Evolutionary conservation across 2,329 filamentous ascomycete species (phyloP).

Genomic region (Aspergillus caelatus): DNA sequence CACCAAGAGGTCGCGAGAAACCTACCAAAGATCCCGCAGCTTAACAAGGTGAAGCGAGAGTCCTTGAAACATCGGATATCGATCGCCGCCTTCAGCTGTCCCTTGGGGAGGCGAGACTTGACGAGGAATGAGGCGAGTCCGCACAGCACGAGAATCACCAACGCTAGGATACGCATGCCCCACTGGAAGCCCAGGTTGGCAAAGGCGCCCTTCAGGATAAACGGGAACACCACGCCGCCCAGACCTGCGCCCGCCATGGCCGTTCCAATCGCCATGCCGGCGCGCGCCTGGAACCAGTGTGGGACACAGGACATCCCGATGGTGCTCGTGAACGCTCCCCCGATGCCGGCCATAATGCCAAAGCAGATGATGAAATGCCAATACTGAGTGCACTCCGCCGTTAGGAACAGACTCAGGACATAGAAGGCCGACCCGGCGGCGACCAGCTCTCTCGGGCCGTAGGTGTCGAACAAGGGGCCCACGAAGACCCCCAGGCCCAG

Average conservation of each 20-base stretch:
- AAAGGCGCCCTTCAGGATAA: conserved; percentile 39
- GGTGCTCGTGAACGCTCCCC: conserved; percentile 42
- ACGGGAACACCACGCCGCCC: conserved; percentile 43
- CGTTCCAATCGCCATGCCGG: conserved; percentile 44
- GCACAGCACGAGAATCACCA: conserved; percentile 38
- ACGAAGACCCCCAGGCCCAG: conserved; percentile 51
- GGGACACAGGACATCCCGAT: conserved; percentile 42
- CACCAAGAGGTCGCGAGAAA: accelerated
- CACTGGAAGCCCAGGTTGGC: conserved; percentile 41
- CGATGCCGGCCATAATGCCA: conserved; percentile 41
- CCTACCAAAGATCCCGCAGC: conserved; percentile 49
- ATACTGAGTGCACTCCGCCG: conserved; percentile 52
- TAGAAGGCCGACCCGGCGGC: conserved; percentile 43
- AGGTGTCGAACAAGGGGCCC: conserved; percentile 54
- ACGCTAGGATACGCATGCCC: conserved; percentile 42
- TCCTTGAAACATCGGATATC: conserved; percentile 50
- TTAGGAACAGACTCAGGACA: conserved; percentile 46
- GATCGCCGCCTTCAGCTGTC: conserved; percentile 37
- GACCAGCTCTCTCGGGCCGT: conserved; percentile 49
- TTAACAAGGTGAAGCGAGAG: conserved; percentile 48
- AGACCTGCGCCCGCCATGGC: conserved; percentile 44
- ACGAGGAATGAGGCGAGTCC: conserved; percentile 38
- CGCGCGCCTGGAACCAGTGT: conserved; percentile 46
- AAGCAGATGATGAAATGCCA: conserved; percentile 53
- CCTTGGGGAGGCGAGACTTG: conserved; percentile 39